phyloP scores from a whole-genome alignment of 176 grass and related monocot species.

The maize (Zea mays) region Zm-B73-REFERENCE-NAM-5.0 NC_050096.1:9425001-9425500 shows the following conservation, averaged over 20 bases:
- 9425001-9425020: slow-evolving; percentile 34
- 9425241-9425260: slow-evolving; percentile 82
- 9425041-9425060: slow-evolving; percentile 43
- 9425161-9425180: slow-evolving; percentile 44
- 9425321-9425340: slow-evolving; percentile 91
- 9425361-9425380: slow-evolving; percentile 65
- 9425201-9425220: slow-evolving; percentile 46
- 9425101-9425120: slow-evolving; percentile 40
- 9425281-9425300: slow-evolving; percentile 84
- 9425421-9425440: slow-evolving; percentile 83
- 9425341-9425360: slow-evolving; percentile 96
- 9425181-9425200: slow-evolving; percentile 32
- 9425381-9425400: slow-evolving; percentile 39
- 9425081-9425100: slow-evolving; percentile 43
- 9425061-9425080: slow-evolving; percentile 40
- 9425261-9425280: slow-evolving; percentile 71
- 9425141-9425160: slow-evolving; percentile 72
- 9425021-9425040: slow-evolving; percentile 47
- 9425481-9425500: slow-evolving; percentile 36
- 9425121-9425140: slow-evolving; percentile 76
- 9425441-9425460: slow-evolving; percentile 67
- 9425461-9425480: slow-evolving; percentile 40
- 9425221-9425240: slow-evolving; percentile 90
- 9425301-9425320: slow-evolving; percentile 81
- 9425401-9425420: slow-evolving; percentile 59